Evolutionary conservation across 2,329 filamentous ascomycete genomes (phyloP), one percentile per base, ranked within the genome.

Genomic region (Sphaerulina musiva): DNA sequence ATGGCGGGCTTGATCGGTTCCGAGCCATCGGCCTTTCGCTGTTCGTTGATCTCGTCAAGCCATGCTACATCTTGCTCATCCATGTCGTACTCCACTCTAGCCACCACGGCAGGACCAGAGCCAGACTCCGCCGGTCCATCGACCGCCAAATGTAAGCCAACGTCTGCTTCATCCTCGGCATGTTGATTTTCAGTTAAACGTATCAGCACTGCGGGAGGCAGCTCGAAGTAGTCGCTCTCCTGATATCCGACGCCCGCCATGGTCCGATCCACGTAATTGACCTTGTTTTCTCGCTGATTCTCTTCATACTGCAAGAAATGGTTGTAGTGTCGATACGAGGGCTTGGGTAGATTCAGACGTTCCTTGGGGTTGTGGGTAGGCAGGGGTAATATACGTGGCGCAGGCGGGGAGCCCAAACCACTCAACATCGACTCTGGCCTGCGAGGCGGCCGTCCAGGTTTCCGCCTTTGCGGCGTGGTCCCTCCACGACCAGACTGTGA

Each of bases 61-160:
- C 93, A 98, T 74, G 91, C 89, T 62, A 95, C 90, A 69, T 98
- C 93, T 68, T 98, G 93, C 72, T 98, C 93, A 67, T 98, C 93
- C 93, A 98, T 98, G 70, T 98, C 93, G 69, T 98, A 98, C 69
- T 98, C 93, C 17, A 98, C 93, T 53, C 89, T 84, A 10, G 89
- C 89, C 39, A 95, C 67, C 9, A 70, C 66, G 17, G 73, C 67
- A 3, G 69, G 80, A 4, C 75, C 73, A 39, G 76, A 72, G 50
- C 79, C 76, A 5, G 73, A 68, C 44, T 87, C 84, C 9, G 49
- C 53, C n/a, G 60, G 61, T 7, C 78, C 80, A 46, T 87, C 86
- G 14, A 75, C 75, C 58, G 79, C 81, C 14, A 78, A 66, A 17
- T 75, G 72, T 23, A 76, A 73, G 47, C 63, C 63, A 48, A 73